Evolutionary conservation across 768 basidiomycete genomes (phyloP), one percentile per base, ranked within the genome.

Genomic region (Omphalotus guepiniiformis): DNA sequence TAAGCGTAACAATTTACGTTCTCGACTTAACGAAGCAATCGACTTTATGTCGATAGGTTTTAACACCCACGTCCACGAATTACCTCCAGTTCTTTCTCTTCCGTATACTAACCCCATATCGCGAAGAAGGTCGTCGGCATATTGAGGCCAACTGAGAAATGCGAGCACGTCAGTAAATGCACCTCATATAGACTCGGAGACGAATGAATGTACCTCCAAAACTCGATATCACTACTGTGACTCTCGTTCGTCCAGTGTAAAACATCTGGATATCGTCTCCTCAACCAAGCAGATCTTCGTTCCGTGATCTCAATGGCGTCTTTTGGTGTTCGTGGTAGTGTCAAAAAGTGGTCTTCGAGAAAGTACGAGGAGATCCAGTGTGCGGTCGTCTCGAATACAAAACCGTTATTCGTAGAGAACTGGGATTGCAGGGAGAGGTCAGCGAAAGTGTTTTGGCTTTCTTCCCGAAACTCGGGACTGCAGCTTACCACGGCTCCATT

Each of bases 331-430:
- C 58, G 48, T 0, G 83, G 78, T 3, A 84, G 58, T 1, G 63
- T 65, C 69, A 85, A 62, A 53, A 63, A 74, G 6, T 58, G 52
- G 51, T 86, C 83, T 1, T 58, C 61, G 1, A 75, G 71, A 55
- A 85, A 83, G 54, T 82, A 80, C 3, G 80, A 71, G 0, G 80
- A 81, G 39, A 82, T 79, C 82, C 81, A 85, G 53, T 85, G 81
- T 0, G 82, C 72, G 2, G 63, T 64, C 2, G 76, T 72, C 62
- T 85, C 82, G 42, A 56, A 72, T 0, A 69, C 63, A 47, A 83
- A 82, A 12, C 78, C 76, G 28, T 69, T 69, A 55, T 81, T 79
- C 0, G 76, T 65, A 0, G 78, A 72, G 54, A 81, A 75, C 83
- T 84, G 49, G 8, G n/a, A 4, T 16, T 1, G 29, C 19, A 13